Evolutionary conservation across 345 rosid genomes (phyloP).

Genomic region (Chamaenerion angustifolium): DNA sequence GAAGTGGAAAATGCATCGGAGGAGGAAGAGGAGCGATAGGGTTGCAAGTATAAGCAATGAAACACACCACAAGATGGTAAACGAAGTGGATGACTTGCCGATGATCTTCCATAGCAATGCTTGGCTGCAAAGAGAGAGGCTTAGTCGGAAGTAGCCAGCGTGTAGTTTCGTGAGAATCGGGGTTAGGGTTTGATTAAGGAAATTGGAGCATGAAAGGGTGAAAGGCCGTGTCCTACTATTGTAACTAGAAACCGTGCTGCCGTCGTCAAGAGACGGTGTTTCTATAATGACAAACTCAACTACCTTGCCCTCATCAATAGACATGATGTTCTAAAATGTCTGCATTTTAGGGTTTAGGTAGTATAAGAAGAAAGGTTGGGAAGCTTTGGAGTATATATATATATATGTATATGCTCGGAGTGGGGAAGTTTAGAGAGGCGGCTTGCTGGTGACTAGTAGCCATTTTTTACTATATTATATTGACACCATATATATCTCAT

Average conservation of each 20-base stretch:
- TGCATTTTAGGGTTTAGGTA: too few species aligned
- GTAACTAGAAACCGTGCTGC: neutral
- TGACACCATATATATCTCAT: too few species aligned
- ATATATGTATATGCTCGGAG: too few species aligned
- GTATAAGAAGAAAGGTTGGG: too few species aligned
- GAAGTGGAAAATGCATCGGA: slow-evolving; percentile 25
- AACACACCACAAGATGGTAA: slow-evolving; percentile 31
- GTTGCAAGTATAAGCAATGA: slow-evolving; percentile 20
- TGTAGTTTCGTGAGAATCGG: slow-evolving; percentile 22
- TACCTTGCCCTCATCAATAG: too few species aligned
- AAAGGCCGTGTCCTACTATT: neutral
- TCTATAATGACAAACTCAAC: too few species aligned
- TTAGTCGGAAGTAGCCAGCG: slow-evolving; percentile 45
- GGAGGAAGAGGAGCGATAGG: slow-evolving; percentile 24
- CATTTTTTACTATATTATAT: slow-evolving; percentile 10
- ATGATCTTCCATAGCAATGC: slow-evolving; percentile 38
- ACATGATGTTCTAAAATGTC: too few species aligned
- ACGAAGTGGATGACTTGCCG: slow-evolving; percentile 26
- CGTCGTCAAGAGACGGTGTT: too few species aligned
- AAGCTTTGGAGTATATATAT: too few species aligned
- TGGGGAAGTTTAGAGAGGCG: neutral
- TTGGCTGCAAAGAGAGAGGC: slow-evolving; percentile 41
- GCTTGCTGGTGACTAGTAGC: slow-evolving; percentile 3
- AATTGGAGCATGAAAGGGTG: neutral
- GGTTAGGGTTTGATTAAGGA: slow-evolving; percentile 3